Evolutionary conservation across 305 asterid genomes (phyloP).

Genomic region (Fraxinus ornus): DNA sequence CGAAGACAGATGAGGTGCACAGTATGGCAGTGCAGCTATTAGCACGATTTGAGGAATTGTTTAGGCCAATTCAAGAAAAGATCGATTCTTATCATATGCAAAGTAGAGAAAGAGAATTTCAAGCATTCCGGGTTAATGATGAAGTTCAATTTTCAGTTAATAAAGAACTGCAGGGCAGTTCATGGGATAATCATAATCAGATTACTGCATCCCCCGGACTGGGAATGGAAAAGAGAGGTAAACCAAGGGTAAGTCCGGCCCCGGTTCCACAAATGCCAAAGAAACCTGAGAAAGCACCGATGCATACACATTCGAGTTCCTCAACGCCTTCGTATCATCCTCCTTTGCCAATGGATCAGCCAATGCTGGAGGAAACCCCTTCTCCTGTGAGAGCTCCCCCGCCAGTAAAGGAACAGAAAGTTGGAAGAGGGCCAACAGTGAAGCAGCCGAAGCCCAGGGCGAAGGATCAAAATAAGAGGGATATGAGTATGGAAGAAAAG

Average conservation of each 20-base stretch:
- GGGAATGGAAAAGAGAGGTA: slow-evolving; percentile 38
- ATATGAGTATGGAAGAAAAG: slow-evolving; percentile 92
- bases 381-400: slow-evolving; percentile 55
- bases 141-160: not conserved
- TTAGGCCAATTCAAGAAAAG: slow-evolving; percentile 62
- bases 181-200: slow-evolving; percentile 56
- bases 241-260: slow-evolving; percentile 41
- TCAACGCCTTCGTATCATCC: slow-evolving; percentile 60
- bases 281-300: slow-evolving; percentile 44
- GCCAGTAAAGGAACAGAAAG: slow-evolving; percentile 39
- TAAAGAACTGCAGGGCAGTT: slow-evolving; percentile 58
- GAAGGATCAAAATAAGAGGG: slow-evolving; percentile 80
- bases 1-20: slow-evolving; percentile 66
- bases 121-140: slow-evolving; percentile 19
- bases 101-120: slow-evolving; percentile 31
- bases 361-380: slow-evolving; percentile 25
- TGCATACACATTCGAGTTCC: slow-evolving; percentile 74
- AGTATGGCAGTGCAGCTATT: slow-evolving; percentile 63
- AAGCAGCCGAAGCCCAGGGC: slow-evolving; percentile 95
- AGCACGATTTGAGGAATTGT: slow-evolving; percentile 67
- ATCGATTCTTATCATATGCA: slow-evolving; percentile 22
- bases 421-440: slow-evolving; percentile 26
- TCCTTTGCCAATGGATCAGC: slow-evolving; percentile 21
- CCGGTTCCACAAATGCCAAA: slow-evolving; percentile 34
- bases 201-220: slow-evolving; percentile 40